Evolutionary conservation across 352 stramenopile genomes (phyloP), one percentile per base, ranked within the genome.

Genomic region (Pythium oligandrum): DNA sequence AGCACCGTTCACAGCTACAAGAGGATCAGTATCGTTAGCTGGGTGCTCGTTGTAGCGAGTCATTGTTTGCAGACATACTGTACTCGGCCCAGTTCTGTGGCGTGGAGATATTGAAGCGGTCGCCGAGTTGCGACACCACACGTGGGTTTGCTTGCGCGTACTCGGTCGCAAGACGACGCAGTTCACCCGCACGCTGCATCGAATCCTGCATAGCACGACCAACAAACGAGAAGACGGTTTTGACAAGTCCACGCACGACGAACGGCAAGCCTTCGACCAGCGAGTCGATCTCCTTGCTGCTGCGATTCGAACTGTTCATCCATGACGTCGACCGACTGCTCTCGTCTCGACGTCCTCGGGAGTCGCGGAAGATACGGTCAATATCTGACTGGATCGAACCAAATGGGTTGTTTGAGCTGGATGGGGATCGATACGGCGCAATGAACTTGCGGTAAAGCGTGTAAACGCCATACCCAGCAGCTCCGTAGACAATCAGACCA

Each of bases 21-120:
- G n/a, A 53, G 4, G 37, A 45, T 26, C 17, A 26, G 17, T 26
- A 26, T 26, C 17, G 17, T 26, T 26, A 26, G 17, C 17, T 26
- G 17, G 17, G 17, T 26, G 17, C 17, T 26, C 17, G 17, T 26
- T 26, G 17, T 26, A 26, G 17, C 17, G 17, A 26, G 17, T 26
- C 17, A 26, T 26, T 26, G 17, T 26, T 26, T 26, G 17, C 17
- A 26, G 55, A 79, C 77, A 17, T 70, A 90, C 80, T 84, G 40
- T 75, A 84, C 51, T 91, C 80, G 45, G 81, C 78, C 80, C 80
- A 91, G 55, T 86, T 73, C 53, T 81, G 66, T 5, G 80, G 80
- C 11, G 68, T 74, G 26, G 67, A 78, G 40, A 88, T 66, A 38
- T 61, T 73, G 26, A 87, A 72, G 26, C 69, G 40, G 2, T 59